Conservation (phyloP, 306 rosid genomes). For the Lathyrus aphaca region DNA sequence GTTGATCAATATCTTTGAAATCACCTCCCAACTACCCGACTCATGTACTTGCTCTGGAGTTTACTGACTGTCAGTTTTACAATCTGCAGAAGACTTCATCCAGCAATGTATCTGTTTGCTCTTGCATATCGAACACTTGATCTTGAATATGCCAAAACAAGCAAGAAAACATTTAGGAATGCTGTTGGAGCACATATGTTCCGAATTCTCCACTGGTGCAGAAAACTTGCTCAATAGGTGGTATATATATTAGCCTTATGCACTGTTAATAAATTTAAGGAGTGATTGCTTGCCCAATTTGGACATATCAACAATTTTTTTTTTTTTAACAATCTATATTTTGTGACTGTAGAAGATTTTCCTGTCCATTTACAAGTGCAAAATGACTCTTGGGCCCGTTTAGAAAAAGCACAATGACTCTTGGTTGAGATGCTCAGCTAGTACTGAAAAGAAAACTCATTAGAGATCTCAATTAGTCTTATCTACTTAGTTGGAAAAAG, state of each 20-base stretch:
- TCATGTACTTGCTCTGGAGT: conserved; percentile 26
- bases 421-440: conserved; percentile 17
- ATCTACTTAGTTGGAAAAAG: conserved; percentile 15
- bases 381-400: conserved; percentile 8
- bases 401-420: conserved; percentile 12
- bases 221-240: conserved; percentile 58
- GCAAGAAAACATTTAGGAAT: conserved; percentile 56
- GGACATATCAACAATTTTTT: conserved; percentile 24
- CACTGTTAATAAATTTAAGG: conserved; percentile 7
- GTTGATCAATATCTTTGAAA: conserved; percentile 26
- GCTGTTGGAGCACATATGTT: conserved; percentile 54
- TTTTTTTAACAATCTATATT: conserved; percentile 12
- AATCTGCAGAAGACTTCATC: conserved; percentile 88
- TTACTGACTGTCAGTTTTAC: conserved; percentile 41
- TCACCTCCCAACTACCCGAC: not conserved
- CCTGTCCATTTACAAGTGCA: conserved; percentile 39
- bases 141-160: conserved; percentile 75
- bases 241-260: conserved; percentile 28
- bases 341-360: conserved; percentile 27
- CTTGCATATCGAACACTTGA: conserved; percentile 95
- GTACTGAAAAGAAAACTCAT: conserved; percentile 33
- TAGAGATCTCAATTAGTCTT: conserved; percentile 34
- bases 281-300: conserved; percentile 20
- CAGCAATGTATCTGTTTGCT: conserved; percentile 89
- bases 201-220: conserved; percentile 80